Percentiles rank a stretch among this genome's conserved stretches.
Evolutionary conservation across 1,139 yeast species (phyloP).

Genomic region (Debaryomyces robertsiae): DNA sequence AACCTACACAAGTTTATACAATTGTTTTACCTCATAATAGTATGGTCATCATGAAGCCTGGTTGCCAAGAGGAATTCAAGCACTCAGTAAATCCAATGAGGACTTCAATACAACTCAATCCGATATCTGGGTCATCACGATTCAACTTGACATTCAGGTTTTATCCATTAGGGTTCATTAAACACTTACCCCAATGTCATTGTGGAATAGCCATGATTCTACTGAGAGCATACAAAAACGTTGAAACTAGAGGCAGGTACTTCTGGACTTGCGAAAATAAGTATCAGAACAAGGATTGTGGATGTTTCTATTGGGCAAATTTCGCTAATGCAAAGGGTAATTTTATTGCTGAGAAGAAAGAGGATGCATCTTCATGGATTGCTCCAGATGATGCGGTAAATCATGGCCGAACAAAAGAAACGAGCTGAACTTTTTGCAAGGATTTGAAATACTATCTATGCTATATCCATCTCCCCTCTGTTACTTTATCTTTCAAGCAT

Average conservation of each 20-base stretch:
- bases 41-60: constrained; percentile 69
- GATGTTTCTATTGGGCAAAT: constrained; percentile 51
- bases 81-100: constrained; percentile 46
- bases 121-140: constrained; percentile 50
- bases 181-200: constrained; percentile 52
- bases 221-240: constrained; percentile 47
- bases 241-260: constrained; percentile 49
- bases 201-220: constrained; percentile 50
- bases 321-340: constrained; percentile 31
- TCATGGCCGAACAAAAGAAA: background rate
- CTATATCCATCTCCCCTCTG: constrained; percentile 7
- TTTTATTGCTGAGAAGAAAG: constrained; percentile 25
- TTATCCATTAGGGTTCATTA: constrained; percentile 39
- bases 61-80: constrained; percentile 71
- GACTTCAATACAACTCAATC: constrained; percentile 42
- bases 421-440: background rate
- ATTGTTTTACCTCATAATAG: constrained; percentile 68
- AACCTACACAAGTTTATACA: constrained; percentile 37
- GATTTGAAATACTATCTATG: background rate
- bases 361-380: constrained; percentile 32
- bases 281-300: constrained; percentile 46
- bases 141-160: constrained; percentile 66
- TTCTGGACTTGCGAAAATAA: constrained; percentile 53
- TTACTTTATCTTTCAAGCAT: constrained; percentile 6
- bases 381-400: constrained; percentile 29